Evolutionary conservation across 441 rosid species (phyloP), one percentile per base, ranked within the genome.

Genomic region (Arabidopsis hybrid): DNA sequence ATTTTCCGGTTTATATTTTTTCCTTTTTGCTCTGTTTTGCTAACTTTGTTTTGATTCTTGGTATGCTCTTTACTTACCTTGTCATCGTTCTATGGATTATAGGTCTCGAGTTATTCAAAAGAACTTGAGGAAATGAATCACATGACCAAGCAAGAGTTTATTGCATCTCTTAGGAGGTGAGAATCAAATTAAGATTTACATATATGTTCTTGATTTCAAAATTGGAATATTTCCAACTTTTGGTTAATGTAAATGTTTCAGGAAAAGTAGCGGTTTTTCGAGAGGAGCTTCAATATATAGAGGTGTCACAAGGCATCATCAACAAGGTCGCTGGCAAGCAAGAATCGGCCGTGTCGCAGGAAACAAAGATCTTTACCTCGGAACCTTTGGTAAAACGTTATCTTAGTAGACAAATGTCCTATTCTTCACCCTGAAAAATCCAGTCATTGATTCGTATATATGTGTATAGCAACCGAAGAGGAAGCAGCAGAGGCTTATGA

Each of bases 241-340:
- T 32, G 49, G 14, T 32, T 14, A n/a, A 31, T 14, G 31, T 55
- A 35, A 6, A 59, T 31, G 55, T 7, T 21, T 26, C 75, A 93
- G 98, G 90, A 91, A 88, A 72, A 94, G 98, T 65, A 94, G 95
- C 6, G 98, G 98, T 5, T 94, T 94, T 45, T 94, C 98, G 0
- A 84, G 98, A 86, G 98, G 98, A 60, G 98, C 96, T 57, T 94
- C 98, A 0, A 86, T 91, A 7, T 94, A 94, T 80, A 71, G 98
- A 60, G 98, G 98, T 47, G 98, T 94, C 17, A 94, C 98, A 16
- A 91, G 98, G 87, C 98, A 93, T 77, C 98, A 93, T 79, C 97
- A 93, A 77, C 98, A 93, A 78, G 98, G 98, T n/a, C 93, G 98
- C 29, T 93, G 98, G 98, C 98, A 93, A 75, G 97, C 98, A 43